These are phyloP conservation scores for Neolentinus lepideus DNA, from an alignment of 1,284 basidiomycete genomes.

Conservation along the genomic window DNA sequence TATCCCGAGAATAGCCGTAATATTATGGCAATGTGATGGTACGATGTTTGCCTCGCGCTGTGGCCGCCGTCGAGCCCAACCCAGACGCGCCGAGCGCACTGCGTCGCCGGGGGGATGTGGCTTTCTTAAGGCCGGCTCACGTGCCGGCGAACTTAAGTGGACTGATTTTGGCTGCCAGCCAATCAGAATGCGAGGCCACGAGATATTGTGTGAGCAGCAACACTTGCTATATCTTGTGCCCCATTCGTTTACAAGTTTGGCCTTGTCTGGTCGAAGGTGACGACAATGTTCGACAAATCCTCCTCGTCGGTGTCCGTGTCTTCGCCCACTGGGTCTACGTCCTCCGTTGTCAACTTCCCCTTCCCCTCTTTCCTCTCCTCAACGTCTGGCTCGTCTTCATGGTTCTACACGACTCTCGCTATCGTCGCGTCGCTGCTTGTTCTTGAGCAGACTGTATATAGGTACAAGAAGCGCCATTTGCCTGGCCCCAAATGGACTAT, in stretches of 20 bases:
- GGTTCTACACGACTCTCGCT: constrained; percentile 60
- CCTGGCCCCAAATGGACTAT: constrained; percentile 90
- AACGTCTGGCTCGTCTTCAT: constrained; percentile 33
- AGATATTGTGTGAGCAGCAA: background rate
- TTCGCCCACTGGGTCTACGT: constrained; percentile 26
- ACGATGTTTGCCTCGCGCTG: too few species aligned
- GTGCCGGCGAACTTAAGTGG: background rate
- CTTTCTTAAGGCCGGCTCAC: background rate
- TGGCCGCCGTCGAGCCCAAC: too few species aligned
- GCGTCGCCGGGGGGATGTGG: too few species aligned
- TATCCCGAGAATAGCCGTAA: too few species aligned
- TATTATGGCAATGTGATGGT: too few species aligned
- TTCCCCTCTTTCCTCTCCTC: constrained; percentile 35
- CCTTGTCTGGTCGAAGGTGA: constrained; percentile 3
- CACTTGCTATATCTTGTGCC: background rate
- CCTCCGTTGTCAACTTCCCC: constrained; percentile 37
- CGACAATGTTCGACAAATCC: constrained; percentile 21
- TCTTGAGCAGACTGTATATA: constrained; percentile 81
- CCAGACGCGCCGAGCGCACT: too few species aligned
- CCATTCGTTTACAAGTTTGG: too few species aligned
- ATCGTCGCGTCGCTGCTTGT: constrained; percentile 60
- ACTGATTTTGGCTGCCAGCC: constrained; percentile 1
- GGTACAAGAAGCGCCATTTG: constrained; percentile 81
- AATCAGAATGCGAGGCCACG: background rate
- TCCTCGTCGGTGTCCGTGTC: constrained; percentile 32